Base-by-base conservation (phyloP, 345 rosid species). In the Gossypium herbaceum region DNA sequence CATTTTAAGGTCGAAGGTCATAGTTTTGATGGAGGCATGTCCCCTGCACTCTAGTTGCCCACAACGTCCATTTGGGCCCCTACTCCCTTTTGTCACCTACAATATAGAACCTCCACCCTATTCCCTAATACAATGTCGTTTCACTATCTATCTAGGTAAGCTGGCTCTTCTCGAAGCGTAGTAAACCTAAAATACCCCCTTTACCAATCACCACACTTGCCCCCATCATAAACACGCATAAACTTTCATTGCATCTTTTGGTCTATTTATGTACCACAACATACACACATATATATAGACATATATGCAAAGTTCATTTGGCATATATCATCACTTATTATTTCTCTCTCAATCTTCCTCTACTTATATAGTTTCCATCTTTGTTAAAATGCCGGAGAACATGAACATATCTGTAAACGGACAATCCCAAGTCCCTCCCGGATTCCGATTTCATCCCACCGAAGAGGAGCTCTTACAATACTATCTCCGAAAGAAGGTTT, bases 331-430 rank as follows among this genome's bases (percentile, higher is more conserved):
- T 51, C 55, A 39, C 68, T 71, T 70, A 29, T 75, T 43, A 34
- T 77, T 74, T 79, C 74, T 22, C 27, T 50, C 55, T 43, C 12
- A 10, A 64, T 63, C 13, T 2, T 39, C 13, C 45, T 48, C 51
- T 6, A 3, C 45, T 24, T 29, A 3, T 16, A 48, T 48, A 51
- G 15, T 51, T 51, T 51, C 55, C 55, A 51, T 51, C 55, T 19
- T 22, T 75, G 22, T 48, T 9, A 51, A 72, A 83, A 86, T 86
- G 91, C 80, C 88, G 10, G 88, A 86, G 68, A 82, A 81, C 77
- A 88, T 91, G 97, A 91, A 84, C 41, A 88, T 89, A 85, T 91
- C 90, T 41, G 92, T 91, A 71, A 89, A 91, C 58, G 97, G 97
- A 29, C 91, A 88, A 41, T 89, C 97, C 44, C 91, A 87, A 76